phyloP scores from a whole-genome alignment of 306 rosid genomes.

The Cucumis hystrix region DNA sequence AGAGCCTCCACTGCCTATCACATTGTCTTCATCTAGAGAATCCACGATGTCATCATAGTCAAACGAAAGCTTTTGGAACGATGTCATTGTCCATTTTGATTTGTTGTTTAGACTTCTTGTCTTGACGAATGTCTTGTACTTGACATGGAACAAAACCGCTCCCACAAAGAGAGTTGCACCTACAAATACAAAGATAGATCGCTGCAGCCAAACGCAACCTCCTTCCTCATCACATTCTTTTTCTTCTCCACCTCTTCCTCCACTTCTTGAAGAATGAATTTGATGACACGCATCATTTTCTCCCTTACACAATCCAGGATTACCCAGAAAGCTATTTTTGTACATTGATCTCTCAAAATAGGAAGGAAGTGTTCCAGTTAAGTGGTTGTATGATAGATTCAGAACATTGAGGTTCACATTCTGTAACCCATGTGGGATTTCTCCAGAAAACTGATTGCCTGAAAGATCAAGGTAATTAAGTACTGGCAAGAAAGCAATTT shows the following conservation, averaged over 20 bases:
- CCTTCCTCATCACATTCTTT: slow-evolving; percentile 15
- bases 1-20: slow-evolving; percentile 73
- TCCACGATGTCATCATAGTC: slow-evolving; percentile 72
- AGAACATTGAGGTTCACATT: slow-evolving; percentile 67
- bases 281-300: slow-evolving; percentile 36
- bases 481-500: slow-evolving; percentile 39
- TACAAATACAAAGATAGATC: slow-evolving; percentile 45
- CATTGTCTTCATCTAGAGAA: slow-evolving; percentile 76
- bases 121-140: slow-evolving; percentile 41
- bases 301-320: slow-evolving; percentile 65
- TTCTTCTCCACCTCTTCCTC: slow-evolving; percentile 12
- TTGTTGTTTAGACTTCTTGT: slow-evolving; percentile 41
- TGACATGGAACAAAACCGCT: slow-evolving; percentile 56
- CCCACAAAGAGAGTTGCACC: slow-evolving; percentile 47
- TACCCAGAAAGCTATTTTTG: slow-evolving; percentile 57
- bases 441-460: slow-evolving; percentile 42
- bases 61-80: slow-evolving; percentile 93
- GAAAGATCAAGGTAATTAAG: slow-evolving; percentile 87
- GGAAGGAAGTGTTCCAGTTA: slow-evolving; percentile 66
- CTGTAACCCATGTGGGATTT: slow-evolving; percentile 49
- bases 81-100: slow-evolving; percentile 74
- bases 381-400: slow-evolving; percentile 52
- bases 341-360: slow-evolving; percentile 46
- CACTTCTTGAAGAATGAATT: slow-evolving; percentile 13
- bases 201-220: slow-evolving; percentile 46